A percentile compares a stretch with the other conserved stretches of the same genome.
Conservation (phyloP, 257 asterid species). For the Penstemon newberryi region DNA sequence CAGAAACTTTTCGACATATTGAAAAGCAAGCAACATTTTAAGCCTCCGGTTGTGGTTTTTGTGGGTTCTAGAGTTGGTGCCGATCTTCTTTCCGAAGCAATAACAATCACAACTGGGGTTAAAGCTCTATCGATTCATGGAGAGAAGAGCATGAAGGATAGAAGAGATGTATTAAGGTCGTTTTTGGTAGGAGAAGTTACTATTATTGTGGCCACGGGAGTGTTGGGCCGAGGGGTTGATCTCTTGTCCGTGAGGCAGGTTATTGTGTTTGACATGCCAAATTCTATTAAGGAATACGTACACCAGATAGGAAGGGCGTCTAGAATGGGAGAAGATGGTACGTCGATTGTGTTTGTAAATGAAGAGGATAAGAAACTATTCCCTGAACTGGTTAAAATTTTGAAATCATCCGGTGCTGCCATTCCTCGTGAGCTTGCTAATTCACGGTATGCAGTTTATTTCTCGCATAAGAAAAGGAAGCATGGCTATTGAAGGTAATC, state of each 20-base stretch:
- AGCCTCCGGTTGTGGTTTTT: constrained; percentile 89
- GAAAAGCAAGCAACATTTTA: constrained; percentile 77
- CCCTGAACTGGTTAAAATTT: constrained; percentile 57
- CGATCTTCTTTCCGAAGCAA: constrained; percentile 83
- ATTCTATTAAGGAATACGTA: constrained; percentile 80
- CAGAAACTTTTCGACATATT: constrained; percentile 86
- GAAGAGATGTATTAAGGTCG: constrained; percentile 67
- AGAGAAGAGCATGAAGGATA: constrained; percentile 89
- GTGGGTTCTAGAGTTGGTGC: constrained; percentile 91
- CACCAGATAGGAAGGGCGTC: constrained; percentile 97
- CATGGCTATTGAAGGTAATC: constrained; percentile 38
- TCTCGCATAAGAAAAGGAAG: constrained; percentile 68
- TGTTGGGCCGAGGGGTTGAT: constrained; percentile 86
- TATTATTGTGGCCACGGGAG: constrained; percentile 87
- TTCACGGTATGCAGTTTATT: constrained; percentile 45
- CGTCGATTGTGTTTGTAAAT: constrained; percentile 68
- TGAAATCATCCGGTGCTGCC: constrained; percentile 72
- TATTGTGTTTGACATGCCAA: constrained; percentile 89
- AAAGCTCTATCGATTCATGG: constrained; percentile 81
- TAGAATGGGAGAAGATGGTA: constrained; percentile 83
- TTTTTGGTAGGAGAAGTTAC: constrained; percentile 77
- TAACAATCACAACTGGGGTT: constrained; percentile 58
- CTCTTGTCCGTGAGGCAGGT: constrained; percentile 77
- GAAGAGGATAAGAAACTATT: constrained; percentile 81
- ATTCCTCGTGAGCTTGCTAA: constrained; percentile 78